phyloP scores from a whole-genome alignment of 129 eudicot species.

The Pulicaria dysenterica region DNA sequence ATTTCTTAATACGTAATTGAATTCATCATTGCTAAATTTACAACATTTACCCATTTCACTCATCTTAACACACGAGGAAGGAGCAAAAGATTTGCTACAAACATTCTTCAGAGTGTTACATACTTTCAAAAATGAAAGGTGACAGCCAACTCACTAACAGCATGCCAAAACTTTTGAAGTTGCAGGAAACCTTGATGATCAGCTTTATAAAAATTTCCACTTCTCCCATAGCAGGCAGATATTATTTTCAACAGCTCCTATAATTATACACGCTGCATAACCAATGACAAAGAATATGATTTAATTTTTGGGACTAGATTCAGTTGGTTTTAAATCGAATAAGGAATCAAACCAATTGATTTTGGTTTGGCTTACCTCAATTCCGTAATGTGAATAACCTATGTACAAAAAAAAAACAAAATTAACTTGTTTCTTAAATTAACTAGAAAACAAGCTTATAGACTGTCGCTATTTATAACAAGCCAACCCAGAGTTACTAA shows the following conservation, averaged over 20 bases:
- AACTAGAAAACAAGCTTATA: background rate
- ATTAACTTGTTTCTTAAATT: background rate
- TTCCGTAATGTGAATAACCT: background rate
- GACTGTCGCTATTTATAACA: background rate
- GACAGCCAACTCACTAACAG: conserved; percentile 15
- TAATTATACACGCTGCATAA: conserved; percentile 32
- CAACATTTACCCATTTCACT: conserved; percentile 29
- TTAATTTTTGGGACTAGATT: background rate
- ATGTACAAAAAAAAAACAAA: background rate
- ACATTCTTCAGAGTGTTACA: conserved; percentile 9
- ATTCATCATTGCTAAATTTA: conserved; percentile 22
- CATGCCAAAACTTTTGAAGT: conserved; percentile 32
- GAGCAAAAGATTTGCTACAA: background rate
- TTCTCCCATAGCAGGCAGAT: conserved; percentile 26
- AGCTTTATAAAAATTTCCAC: conserved; percentile 30
- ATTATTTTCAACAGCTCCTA: conserved; percentile 26
- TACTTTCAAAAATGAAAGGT: conserved; percentile 7
- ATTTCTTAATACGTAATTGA: background rate
- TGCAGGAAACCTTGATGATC: conserved; percentile 24
- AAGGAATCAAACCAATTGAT: background rate
- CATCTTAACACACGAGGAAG: background rate
- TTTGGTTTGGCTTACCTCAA: background rate
- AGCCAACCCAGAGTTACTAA: background rate
- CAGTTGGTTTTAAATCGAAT: background rate
- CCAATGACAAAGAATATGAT: background rate